Evolutionary conservation across 768 basidiomycete genomes (phyloP).

Genomic region (Rossbeevera mucosa): DNA sequence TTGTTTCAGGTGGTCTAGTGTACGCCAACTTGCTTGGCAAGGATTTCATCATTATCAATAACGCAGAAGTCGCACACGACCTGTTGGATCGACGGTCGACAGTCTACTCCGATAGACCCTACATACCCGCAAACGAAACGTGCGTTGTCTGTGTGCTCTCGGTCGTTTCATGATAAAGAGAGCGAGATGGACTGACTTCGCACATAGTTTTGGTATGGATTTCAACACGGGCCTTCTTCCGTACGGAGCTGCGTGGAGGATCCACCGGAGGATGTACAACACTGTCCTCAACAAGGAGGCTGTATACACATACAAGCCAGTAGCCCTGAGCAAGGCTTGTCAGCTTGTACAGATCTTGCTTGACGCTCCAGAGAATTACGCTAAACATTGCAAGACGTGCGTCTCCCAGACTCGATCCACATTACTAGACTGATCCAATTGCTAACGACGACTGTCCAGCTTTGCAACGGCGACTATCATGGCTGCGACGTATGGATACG

Average conservation of each 20-base stretch:
- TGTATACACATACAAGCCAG: slow-evolving; percentile 8
- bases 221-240: slow-evolving; percentile 27
- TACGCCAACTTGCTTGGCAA: slow-evolving; percentile 25
- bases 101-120: slow-evolving; percentile 27
- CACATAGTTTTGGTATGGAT: slow-evolving; percentile 26
- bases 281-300: slow-evolving; percentile 16
- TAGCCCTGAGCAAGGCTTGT: slow-evolving; percentile 15
- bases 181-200: not conserved
- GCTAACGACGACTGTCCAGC: slow-evolving; percentile 7
- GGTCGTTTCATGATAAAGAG: not conserved
- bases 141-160: slow-evolving; percentile 1
- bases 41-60: slow-evolving; percentile 28
- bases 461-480: slow-evolving; percentile 22
- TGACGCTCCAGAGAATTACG: slow-evolving; percentile 11
- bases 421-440: not conserved
- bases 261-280: slow-evolving; percentile 28
- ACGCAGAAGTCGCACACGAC: slow-evolving; percentile 17
- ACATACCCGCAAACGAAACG: slow-evolving; percentile 18
- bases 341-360: slow-evolving; percentile 25
- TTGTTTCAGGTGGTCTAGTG: slow-evolving; percentile 19
- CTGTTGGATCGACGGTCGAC: slow-evolving; percentile 25
- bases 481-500: slow-evolving; percentile 25
- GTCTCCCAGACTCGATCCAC: slow-evolving; percentile 9
- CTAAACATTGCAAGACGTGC: slow-evolving; percentile 18
- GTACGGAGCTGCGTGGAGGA: slow-evolving; percentile 29